These are phyloP conservation scores for Flaveria trinervia DNA, from an alignment of 129 eudicot species.

Conservation along the genomic window DNA sequence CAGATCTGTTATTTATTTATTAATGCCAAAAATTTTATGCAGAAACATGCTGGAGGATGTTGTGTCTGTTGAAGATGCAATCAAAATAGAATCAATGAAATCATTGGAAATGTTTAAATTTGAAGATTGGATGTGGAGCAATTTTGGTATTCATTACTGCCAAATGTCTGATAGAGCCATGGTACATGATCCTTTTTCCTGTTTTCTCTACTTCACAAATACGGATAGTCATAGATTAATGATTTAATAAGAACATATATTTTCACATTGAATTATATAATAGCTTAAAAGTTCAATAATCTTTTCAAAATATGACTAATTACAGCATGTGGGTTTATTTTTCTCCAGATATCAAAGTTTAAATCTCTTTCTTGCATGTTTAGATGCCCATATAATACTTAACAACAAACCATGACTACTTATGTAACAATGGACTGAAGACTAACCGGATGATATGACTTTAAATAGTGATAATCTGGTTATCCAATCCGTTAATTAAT, in stretches of 20 bases:
- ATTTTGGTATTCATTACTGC: conserved; percentile 29
- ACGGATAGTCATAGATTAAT: neutral
- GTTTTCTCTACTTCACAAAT: neutral
- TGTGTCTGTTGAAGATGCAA: conserved; percentile 34
- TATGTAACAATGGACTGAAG: neutral
- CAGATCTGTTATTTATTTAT: neutral
- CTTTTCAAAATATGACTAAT: neutral
- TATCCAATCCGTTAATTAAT: neutral
- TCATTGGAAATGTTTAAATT: conserved; percentile 25
- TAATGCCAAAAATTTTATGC: conserved; percentile 6
- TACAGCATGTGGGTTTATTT: neutral
- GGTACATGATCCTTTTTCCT: conserved; percentile 20
- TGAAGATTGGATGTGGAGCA: conserved; percentile 35
- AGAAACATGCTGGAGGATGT: conserved; percentile 51
- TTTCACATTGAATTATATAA: neutral
- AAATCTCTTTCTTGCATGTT: neutral
- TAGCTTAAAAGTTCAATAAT: neutral
- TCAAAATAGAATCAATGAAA: conserved; percentile 26
- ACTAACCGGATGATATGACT: neutral
- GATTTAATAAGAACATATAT: conserved; percentile 4
- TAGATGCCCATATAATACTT: neutral
- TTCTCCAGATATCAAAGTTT: neutral
- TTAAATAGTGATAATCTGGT: neutral
- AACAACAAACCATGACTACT: neutral
- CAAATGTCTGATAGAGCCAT: conserved; percentile 27